These are phyloP conservation scores for Penicillium sp. DNA, from an alignment of 2,329 filamentous ascomycete species.

Conservation along the genomic window DNA sequence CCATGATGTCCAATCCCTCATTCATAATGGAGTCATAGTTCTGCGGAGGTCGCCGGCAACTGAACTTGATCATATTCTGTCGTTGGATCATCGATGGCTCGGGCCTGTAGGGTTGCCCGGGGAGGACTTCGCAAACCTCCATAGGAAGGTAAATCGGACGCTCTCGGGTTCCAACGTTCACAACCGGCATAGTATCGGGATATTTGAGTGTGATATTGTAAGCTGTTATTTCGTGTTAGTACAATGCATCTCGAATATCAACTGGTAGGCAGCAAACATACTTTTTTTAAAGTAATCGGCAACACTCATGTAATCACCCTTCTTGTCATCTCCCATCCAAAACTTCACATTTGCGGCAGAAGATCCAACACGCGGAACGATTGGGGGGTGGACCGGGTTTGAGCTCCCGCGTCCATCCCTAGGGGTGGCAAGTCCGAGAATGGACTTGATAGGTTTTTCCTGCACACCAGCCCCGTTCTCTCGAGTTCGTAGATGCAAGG, in stretches of 20 bases:
- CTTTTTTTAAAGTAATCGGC: constrained; percentile 20
- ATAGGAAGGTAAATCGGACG: constrained; percentile 63
- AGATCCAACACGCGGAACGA: not conserved
- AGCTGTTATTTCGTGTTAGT: constrained; percentile 24
- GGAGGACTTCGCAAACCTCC: constrained; percentile 60
- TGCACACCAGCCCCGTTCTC: not conserved
- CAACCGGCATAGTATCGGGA: constrained; percentile 49
- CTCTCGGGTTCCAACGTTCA: constrained; percentile 60
- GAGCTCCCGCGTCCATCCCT: constrained; percentile 4
- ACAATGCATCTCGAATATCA: not conserved
- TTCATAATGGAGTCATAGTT: constrained; percentile 62
- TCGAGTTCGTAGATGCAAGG: constrained; percentile 5
- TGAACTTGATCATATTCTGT: constrained; percentile 65
- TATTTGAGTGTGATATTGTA: constrained; percentile 34
- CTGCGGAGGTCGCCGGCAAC: constrained; percentile 61
- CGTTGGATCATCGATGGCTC: constrained; percentile 60
- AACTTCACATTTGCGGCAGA: constrained; percentile 13
- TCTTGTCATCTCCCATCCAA: not conserved
- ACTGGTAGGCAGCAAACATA: constrained; percentile 6
- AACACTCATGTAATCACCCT: constrained; percentile 19
- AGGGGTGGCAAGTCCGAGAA: constrained; percentile 14
- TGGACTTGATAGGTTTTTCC: constrained; percentile 1
- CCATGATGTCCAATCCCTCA: constrained; percentile 17
- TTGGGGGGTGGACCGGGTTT: not conserved
- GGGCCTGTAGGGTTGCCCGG: constrained; percentile 60